Base-by-base conservation (phyloP, 768 basidiomycete species). In the Agaricus bisporus region DNA sequence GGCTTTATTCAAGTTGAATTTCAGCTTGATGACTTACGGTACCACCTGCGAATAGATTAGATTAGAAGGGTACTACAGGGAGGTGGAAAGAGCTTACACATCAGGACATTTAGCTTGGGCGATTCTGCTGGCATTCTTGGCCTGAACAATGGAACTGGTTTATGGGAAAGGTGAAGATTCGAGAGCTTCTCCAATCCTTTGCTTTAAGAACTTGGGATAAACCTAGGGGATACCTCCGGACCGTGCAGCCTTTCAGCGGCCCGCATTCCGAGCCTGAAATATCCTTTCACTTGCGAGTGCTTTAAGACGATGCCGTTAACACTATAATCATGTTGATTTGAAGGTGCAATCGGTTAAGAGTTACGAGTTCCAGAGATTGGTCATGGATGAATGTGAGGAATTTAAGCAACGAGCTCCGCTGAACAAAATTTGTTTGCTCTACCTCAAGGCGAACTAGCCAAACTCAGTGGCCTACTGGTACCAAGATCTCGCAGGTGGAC, bases 61-160 rank as follows among this genome's bases (percentile, higher is more conserved):
- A 41, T 8, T 15, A 9, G 7, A 1, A 28, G 42, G 11, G 4
- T 14, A 39, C 29, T 14, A 39, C 29, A 25, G 32, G 28, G 26
- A 20, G 22, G 15, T 38, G n/a, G 36, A 39, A 49, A 49, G 6
- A 14, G 66, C 82, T 56, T 68, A 89, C 89, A 91, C 90, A 91
- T 91, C 52, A 91, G 70, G 18, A 85, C 77, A 62, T 88, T 87
- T 37, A 90, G 61, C 66, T 81, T 86, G 53, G 68, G 58, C 36
- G 70, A 57, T 56, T 73, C 69, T 54, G 64, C 55, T 45, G 73
- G 64, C 78, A 83, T 82, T 9, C 45, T 59, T 22, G 41, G 51
- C 48, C 15, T 32, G n/a, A 54, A 48, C 42, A 49, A 38, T 29
- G 36, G 37, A 22, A 17, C 26, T 37, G 18, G 46, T 32, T 36